Base-by-base conservation (phyloP, 2,329 filamentous ascomycete species). In the Cordyceps farinosa region DNA sequence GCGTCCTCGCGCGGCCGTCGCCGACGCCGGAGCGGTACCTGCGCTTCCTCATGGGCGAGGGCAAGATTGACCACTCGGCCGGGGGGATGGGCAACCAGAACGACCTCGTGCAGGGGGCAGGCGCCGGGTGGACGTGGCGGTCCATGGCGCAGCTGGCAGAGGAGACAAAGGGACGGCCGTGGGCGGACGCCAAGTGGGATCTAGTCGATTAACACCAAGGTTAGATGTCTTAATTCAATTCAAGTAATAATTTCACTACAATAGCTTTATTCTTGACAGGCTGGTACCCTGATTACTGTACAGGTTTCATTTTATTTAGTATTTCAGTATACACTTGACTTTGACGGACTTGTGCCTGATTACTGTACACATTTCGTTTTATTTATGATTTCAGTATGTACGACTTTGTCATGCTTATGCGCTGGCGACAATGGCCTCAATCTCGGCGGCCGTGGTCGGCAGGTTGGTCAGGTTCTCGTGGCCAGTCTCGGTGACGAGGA, bases 391-490 rank as follows among this genome's bases (percentile, higher is more conserved):
- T 32, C 27, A 27, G 17, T 47, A 58, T 58, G n/a, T 58, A 60
- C 27, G 45, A 13, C 22, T 42, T 51, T 32, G 50, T 9, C 5
- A 7, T 59, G 15, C 5, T 48, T 32, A 55, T 13, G 48, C 58
- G 40, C 51, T 61, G 40, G 57, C 67, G 63, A 72, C 67, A n/a
- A 75, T 61, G 15, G 75, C 73, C 69, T 90, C 83, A 73, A 90
- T 77, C 69, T 86, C 84, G 17, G 79, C 81, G 3, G 87, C 80
- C 62, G 89, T 87, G 74, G 92, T 92, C 5, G 86, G 82, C 4
- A 87, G 87, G 13, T 85, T 86, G 1, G 90, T 93, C 67, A 93
- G 72, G 72, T 93, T 93, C 70, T 90, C 85, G 65, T 84, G 85
- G 6, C 90, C 89, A 29, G 80, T 79, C 56, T 84, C 80, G 0